phyloP scores from a whole-genome alignment of 441 rosid species.

The Melastoma candidum region DNA sequence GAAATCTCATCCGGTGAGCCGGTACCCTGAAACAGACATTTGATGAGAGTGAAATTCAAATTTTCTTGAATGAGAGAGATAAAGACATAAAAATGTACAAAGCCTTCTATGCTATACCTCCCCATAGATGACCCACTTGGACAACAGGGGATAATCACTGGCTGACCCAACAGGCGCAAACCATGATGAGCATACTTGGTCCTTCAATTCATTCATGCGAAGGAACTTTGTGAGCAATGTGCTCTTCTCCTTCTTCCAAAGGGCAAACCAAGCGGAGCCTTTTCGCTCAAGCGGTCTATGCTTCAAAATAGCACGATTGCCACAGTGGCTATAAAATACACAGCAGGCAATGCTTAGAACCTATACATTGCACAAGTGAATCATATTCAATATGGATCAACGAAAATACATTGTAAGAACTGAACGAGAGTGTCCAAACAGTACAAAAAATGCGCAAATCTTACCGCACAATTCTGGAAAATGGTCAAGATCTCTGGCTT shows the following conservation, averaged over 20 bases:
- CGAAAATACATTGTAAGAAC: slow-evolving; percentile 4
- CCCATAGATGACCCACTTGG: slow-evolving; percentile 98
- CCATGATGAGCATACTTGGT: slow-evolving; percentile 96
- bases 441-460: slow-evolving; percentile 20
- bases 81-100: slow-evolving; percentile 9
- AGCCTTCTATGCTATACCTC: slow-evolving; percentile 45
- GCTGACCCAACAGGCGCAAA: slow-evolving; percentile 99
- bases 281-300: slow-evolving; percentile 42
- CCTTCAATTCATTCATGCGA: slow-evolving; percentile 81
- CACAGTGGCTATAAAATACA: slow-evolving; percentile 95
- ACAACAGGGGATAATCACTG: slow-evolving; percentile 91
- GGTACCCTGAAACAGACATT: slow-evolving; percentile 24
- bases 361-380: slow-evolving; percentile 27
- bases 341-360: slow-evolving; percentile 98
- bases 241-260: slow-evolving; percentile 62
- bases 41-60: too few species aligned
- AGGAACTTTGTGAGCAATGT: slow-evolving; percentile 68
- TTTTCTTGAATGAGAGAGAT: slow-evolving; percentile 10
- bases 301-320: slow-evolving; percentile 76
- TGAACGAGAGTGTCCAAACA: slow-evolving; percentile 4
- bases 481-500: slow-evolving; percentile 90
- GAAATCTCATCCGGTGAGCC: slow-evolving; percentile 89
- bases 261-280: slow-evolving; percentile 58
- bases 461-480: slow-evolving; percentile 91
- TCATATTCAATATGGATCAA: slow-evolving; percentile 5